These are phyloP conservation scores for Colletotrichum euphorbiae DNA, from an alignment of 2,329 filamentous ascomycete species.

Conservation along the genomic window DNA sequence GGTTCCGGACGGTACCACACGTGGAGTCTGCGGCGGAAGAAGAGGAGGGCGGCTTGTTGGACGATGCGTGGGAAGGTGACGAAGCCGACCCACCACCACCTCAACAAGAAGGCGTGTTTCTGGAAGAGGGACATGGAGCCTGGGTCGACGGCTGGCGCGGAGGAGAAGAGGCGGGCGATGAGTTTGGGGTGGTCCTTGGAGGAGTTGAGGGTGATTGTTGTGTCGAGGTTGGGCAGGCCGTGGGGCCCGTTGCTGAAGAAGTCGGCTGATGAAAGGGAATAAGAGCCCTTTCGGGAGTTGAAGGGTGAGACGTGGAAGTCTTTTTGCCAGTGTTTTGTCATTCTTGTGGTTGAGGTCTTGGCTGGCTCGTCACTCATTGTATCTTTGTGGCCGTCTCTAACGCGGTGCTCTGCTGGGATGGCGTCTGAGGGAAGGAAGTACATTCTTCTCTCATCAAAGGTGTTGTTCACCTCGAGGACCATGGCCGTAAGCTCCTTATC, in stretches of 20 bases:
- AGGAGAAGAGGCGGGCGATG: conserved; percentile 69
- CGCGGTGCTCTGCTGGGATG: conserved; percentile 39
- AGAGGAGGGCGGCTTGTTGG: conserved; percentile 68
- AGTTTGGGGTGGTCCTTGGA: conserved; percentile 71
- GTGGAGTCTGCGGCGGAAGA: conserved; percentile 66
- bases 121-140: conserved; percentile 54
- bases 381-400: conserved; percentile 7
- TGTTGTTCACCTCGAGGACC: conserved; percentile 81
- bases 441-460: conserved; percentile 77
- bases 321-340: conserved; percentile 70
- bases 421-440: conserved; percentile 67
- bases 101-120: conserved; percentile 59
- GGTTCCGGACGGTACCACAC: conserved; percentile 76
- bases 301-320: conserved; percentile 84
- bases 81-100: conserved; percentile 77
- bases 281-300: conserved; percentile 70
- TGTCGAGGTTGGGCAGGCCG: conserved; percentile 60
- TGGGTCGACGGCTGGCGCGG: conserved; percentile 63
- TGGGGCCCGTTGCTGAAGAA: conserved; percentile 55
- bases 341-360: conserved; percentile 43
- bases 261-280: conserved; percentile 63
- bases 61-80: conserved; percentile 74
- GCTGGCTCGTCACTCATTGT: conserved; percentile 35
- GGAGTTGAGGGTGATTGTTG: conserved; percentile 70
- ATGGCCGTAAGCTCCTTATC: conserved; percentile 70